These are phyloP conservation scores for Aspergillus glaucus DNA, from an alignment of 2,329 filamentous ascomycete species.

Conservation along the genomic window DNA sequence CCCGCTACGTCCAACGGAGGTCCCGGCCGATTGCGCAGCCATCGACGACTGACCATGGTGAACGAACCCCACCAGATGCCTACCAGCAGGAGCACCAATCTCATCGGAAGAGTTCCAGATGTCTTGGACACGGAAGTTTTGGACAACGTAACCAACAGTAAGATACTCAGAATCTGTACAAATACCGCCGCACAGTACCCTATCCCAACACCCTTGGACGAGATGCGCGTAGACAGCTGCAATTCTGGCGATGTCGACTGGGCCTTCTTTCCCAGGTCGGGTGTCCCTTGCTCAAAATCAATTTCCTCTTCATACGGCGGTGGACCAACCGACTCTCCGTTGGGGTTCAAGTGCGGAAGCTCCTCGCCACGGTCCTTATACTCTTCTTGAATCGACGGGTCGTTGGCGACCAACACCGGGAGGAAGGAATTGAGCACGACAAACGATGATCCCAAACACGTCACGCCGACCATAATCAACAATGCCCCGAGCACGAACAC, in stretches of 20 bases:
- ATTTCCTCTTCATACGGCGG: slow-evolving; percentile 16
- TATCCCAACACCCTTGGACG: slow-evolving; percentile 79
- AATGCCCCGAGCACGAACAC: slow-evolving; percentile 72
- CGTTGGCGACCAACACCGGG: slow-evolving; percentile 76
- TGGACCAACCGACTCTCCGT: slow-evolving; percentile 10
- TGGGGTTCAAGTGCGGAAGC: slow-evolving; percentile 16
- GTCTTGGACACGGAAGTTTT: slow-evolving; percentile 43
- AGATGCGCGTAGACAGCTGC: slow-evolving; percentile 77
- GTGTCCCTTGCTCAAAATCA: slow-evolving; percentile 13
- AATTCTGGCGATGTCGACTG: slow-evolving; percentile 55
- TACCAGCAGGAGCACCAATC: slow-evolving; percentile 73
- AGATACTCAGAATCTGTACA: slow-evolving; percentile 71
- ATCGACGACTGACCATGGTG: slow-evolving; percentile 73
- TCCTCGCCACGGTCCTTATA: slow-evolving; percentile 17
- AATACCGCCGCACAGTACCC: slow-evolving; percentile 80
- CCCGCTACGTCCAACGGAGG: slow-evolving; percentile 50
- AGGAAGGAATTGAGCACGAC: slow-evolving; percentile 89
- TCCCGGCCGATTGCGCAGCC: slow-evolving; percentile 75
- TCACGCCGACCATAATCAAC: slow-evolving; percentile 79
- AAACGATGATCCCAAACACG: slow-evolving; percentile 83
- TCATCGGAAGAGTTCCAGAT: slow-evolving; percentile 70
- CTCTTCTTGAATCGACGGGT: slow-evolving; percentile 48
- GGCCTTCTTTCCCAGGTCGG: slow-evolving; percentile 4
- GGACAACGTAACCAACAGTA: slow-evolving; percentile 56
- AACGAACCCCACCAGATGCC: slow-evolving; percentile 86